Evolutionary conservation across 139 green algal species (phyloP).

Genomic region (Asterochloris sp.): DNA sequence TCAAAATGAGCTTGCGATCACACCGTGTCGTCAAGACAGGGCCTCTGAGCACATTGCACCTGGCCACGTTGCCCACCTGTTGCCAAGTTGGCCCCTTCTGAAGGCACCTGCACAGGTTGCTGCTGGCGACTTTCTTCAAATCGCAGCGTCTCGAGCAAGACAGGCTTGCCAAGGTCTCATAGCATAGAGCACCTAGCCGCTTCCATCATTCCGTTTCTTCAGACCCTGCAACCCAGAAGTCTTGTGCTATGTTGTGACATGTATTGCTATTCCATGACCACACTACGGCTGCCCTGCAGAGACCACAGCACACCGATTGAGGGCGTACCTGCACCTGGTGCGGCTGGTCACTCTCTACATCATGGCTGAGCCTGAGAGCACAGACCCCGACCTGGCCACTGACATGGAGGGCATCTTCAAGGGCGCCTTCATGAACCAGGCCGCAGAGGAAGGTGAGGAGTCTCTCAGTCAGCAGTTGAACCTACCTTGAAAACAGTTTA

Average conservation of each 20-base stretch:
- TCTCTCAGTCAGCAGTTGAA: neutral
- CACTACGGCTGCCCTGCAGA: neutral
- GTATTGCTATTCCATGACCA: neutral
- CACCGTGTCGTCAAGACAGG: no score
- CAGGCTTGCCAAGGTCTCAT: neutral
- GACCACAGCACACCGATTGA: neutral
- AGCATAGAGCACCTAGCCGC: neutral
- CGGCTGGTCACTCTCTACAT: conserved; percentile 62
- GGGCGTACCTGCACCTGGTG: conserved; percentile 40
- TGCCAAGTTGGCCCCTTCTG: no score
- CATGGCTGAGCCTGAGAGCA: conserved; percentile 36
- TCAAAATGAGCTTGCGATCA: no score
- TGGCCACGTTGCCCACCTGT: no score
- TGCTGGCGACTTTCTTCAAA: no score
- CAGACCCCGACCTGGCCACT: conserved; percentile 44
- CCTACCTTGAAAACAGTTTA: no score
- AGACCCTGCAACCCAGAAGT: neutral
- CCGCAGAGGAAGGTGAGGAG: neutral
- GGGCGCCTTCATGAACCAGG: neutral
- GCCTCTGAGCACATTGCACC: no score
- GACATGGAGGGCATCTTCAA: conserved; percentile 32
- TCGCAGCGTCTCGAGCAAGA: neutral
- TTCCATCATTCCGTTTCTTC: neutral
- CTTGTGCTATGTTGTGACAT: neutral
- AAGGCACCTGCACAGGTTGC: no score